Evolutionary conservation across 805 yeast species (phyloP).

Genomic region (Blastobotrys peoriensis): DNA sequence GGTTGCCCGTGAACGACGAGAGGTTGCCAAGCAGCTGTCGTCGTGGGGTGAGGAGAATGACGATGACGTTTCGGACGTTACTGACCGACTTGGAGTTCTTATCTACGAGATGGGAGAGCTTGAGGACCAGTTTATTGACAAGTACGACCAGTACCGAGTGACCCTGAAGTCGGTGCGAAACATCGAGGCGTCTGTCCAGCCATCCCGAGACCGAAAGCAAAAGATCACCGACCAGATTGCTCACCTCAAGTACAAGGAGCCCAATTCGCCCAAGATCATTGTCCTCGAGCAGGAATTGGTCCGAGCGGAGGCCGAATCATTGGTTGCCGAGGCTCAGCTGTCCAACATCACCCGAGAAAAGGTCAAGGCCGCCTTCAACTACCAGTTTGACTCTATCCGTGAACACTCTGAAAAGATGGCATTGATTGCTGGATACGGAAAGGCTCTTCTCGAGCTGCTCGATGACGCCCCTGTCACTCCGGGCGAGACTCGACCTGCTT

Average conservation of each 20-base stretch:
- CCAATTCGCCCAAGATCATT: conserved; percentile 91
- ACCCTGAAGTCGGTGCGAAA: conserved; percentile 91
- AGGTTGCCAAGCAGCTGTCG: conserved; percentile 94
- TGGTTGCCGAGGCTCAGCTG: conserved; percentile 98
- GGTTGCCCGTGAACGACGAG: conserved; percentile 89
- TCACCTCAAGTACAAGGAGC: conserved; percentile 95
- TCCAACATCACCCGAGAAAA: conserved; percentile 97
- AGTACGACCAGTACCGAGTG: conserved; percentile 96
- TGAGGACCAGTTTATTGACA: conserved; percentile 97
- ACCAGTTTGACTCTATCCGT: conserved; percentile 92
- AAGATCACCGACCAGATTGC: conserved; percentile 97
- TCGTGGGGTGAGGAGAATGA: conserved; percentile 98
- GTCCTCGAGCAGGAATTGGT: conserved; percentile 97
- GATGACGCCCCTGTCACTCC: conserved; percentile 98
- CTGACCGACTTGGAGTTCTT: conserved; percentile 94
- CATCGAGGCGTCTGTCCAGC: conserved; percentile 97
- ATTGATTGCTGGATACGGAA: conserved; percentile 97
- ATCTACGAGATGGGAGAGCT: conserved; percentile 95
- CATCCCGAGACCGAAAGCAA: conserved; percentile 96
- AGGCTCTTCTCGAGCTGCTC: conserved; percentile 89
- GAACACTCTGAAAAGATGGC: conserved; percentile 96
- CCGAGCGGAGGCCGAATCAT: conserved; percentile 97
- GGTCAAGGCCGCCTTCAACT: conserved; percentile 93
- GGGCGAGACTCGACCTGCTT: conserved; percentile 97
- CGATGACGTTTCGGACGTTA: conserved; percentile 93